Evolutionary conservation across 1,139 yeast species (phyloP), one percentile per base, ranked within the genome.

Genomic region (Yamadazyma buinensis): DNA sequence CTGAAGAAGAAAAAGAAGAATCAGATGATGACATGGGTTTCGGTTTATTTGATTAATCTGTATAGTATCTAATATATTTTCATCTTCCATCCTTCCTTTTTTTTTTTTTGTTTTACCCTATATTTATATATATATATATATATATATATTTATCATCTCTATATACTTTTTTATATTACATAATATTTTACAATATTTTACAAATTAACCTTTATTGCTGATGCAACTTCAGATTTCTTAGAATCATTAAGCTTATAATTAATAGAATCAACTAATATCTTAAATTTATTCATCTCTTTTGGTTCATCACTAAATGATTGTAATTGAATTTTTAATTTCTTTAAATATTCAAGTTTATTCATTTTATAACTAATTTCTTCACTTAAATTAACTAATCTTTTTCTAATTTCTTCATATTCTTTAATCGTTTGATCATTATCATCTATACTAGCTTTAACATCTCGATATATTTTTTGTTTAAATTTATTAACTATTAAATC

Each of bases 1-100:
- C 55, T 45, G 69, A 55, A 48, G 66, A 54, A 51, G 61, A 55
- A 44, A 52, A 57, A 45, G 66, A 61, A 54, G 64, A 57, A 61
- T 66, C 73, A 48, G 88, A 80, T 63, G 83, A 75, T 58, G 92
- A 81, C 68, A 82, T 84, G 90, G 92, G 90, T 56, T 80, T 83
- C 83, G 92, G 92, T 75, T 77, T 84, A 70, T 84, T 84, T 79
- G 94, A 83, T 73, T 84, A 83, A 31, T 31, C 30, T 30, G 33
- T 30, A 30, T 30, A 24, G 25, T 30, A 30, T 17, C 19, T 17
- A 17, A 17, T 17, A 17, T 17, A 17, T n/a, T n/a, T n/a, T n/a
- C n/a, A n/a, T n/a, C n/a, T n/a, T n/a, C n/a, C n/a, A n/a, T n/a
- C n/a, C n/a, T n/a, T n/a, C n/a, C n/a, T n/a, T n/a, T n/a, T n/a